phyloP scores from a whole-genome alignment of 129 eudicot species.

The Scalesia atractyloides region DNA sequence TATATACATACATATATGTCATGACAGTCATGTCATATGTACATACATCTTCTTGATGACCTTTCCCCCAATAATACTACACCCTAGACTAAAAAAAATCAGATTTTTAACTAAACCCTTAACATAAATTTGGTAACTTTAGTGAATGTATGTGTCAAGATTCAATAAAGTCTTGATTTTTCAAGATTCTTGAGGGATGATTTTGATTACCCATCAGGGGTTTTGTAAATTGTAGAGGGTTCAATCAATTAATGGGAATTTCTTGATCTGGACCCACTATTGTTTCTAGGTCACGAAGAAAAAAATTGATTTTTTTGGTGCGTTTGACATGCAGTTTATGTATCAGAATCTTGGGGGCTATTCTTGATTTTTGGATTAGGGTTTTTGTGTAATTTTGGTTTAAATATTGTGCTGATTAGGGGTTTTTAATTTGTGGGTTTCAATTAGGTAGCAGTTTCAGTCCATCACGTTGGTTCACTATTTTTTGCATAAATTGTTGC shows the following conservation, averaged over 20 bases:
- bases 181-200: slow-evolving; percentile 28
- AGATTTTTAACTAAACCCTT: slow-evolving; percentile 26
- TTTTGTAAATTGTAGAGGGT: slow-evolving; percentile 25
- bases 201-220: slow-evolving; percentile 13
- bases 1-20: not conserved
- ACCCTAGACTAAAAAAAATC: slow-evolving; percentile 38
- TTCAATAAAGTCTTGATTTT: slow-evolving; percentile 22
- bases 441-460: slow-evolving; percentile 25
- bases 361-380: slow-evolving; percentile 34
- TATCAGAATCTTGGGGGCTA: slow-evolving; percentile 16
- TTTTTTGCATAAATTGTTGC: slow-evolving; percentile 1
- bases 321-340: slow-evolving; percentile 34
- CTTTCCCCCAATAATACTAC: slow-evolving; percentile 32
- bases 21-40: slow-evolving; percentile 18
- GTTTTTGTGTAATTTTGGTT: slow-evolving; percentile 18
- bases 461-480: slow-evolving; percentile 24
- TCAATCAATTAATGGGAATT: slow-evolving; percentile 34
- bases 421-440: slow-evolving; percentile 24
- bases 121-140: slow-evolving; percentile 8
- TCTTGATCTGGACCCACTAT: slow-evolving; percentile 61
- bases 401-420: slow-evolving; percentile 32
- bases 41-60: slow-evolving; percentile 53
- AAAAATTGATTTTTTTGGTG: slow-evolving; percentile 1
- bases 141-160: slow-evolving; percentile 24
- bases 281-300: slow-evolving; percentile 48